These are phyloP conservation scores for Gossypium bickii DNA, from an alignment of 345 rosid genomes.

Conservation along the genomic window DNA sequence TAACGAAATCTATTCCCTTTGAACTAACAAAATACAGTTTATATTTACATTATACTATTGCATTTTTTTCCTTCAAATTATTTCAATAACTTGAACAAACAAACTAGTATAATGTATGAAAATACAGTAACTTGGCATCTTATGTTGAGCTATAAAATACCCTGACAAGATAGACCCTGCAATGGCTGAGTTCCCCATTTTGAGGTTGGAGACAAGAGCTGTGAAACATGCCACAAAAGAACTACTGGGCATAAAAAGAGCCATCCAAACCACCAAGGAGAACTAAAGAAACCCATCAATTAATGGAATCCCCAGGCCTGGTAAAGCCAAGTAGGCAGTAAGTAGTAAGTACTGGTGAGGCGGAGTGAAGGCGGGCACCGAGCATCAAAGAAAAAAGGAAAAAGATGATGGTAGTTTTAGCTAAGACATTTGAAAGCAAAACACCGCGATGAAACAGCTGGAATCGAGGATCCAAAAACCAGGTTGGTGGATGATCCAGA, in stretches of 20 bases:
- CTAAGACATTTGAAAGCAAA: too few species aligned
- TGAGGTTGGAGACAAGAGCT: neutral
- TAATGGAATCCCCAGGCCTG: too few species aligned
- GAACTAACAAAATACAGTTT: neutral
- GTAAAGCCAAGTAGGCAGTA: too few species aligned
- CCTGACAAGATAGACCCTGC: neutral
- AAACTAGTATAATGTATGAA: neutral
- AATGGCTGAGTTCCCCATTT: neutral
- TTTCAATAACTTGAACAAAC: neutral
- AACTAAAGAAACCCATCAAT: neutral
- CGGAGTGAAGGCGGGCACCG: too few species aligned
- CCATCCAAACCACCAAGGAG: neutral
- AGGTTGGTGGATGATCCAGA: too few species aligned
- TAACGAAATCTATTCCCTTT: neutral
- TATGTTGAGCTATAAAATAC: neutral
- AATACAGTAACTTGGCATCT: neutral
- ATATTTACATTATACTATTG: too few species aligned
- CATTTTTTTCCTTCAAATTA: neutral
- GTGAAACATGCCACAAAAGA: neutral
- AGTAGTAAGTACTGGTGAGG: too few species aligned
- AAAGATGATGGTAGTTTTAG: too few species aligned
- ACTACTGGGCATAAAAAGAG: neutral
- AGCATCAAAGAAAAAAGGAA: too few species aligned
- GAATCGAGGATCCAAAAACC: too few species aligned
- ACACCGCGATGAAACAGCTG: too few species aligned